Evolutionary conservation across 192 early-diverging fungal genomes (phyloP), one percentile per base, ranked within the genome.

Genomic region (Phlyctochytrium arcticum): DNA sequence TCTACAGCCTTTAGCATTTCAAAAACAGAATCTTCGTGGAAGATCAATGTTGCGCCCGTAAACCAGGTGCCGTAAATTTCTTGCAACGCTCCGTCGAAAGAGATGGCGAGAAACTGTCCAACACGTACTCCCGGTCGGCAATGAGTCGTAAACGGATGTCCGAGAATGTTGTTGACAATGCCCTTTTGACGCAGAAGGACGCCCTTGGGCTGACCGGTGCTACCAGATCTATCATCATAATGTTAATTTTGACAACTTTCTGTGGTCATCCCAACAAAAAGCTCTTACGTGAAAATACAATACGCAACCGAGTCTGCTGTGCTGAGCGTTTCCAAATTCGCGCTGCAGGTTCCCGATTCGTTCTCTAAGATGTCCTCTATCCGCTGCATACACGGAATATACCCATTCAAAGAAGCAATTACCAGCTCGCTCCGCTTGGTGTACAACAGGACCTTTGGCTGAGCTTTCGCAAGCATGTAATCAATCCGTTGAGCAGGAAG

Each of bases 171-270:
- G 31, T 75, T 62, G 33, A 33, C 34, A 10, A 72, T 37, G 19
- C 62, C 65, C 23, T 32, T n/a, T 36, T 77, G 75, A 12, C 6
- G 26, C 17, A 73, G 50, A 27, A 71, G 19, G 26, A 73, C 73
- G 0, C 74, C 75, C 39, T 77, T 77, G 48, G 75, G 75, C 24
- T 23, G 74, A 10, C 75, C 75, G 5, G 75, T 77, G 17, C 74
- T 74, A 5, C 74, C 74, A 10, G 73, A 76, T 6, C 67, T 76
- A 44, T n/a, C n/a, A n/a, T n/a, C n/a, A 76, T 72, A 23, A n/a
- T n/a, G n/a, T n/a, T n/a, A n/a, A n/a, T n/a, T n/a, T n/a, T n/a
- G n/a, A n/a, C n/a, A n/a, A n/a, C n/a, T n/a, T n/a, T n/a, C n/a
- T n/a, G n/a, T n/a, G n/a, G n/a, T n/a, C n/a, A n/a, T n/a, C n/a